A percentile compares a stretch with the other conserved stretches of the same genome.
Conservation (phyloP, 2,329 filamentous ascomycete species). For the Aspergillus calidoustus region DNA sequence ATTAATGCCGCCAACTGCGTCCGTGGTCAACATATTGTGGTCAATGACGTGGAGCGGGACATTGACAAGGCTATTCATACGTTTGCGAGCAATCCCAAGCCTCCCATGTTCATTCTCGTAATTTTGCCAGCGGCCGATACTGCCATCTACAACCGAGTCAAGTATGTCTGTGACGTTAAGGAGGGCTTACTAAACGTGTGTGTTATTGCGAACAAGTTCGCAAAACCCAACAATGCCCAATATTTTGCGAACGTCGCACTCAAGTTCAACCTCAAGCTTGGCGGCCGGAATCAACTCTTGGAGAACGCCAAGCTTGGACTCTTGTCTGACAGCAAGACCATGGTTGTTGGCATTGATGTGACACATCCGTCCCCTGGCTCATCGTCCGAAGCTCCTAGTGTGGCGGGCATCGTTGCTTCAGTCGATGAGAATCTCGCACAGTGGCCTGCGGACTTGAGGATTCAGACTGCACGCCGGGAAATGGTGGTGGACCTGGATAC, state of each 20-base stretch:
- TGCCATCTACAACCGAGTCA: constrained; percentile 7
- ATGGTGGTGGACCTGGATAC: constrained; percentile 66
- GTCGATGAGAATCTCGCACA: constrained; percentile 67
- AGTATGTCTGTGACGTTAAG: constrained; percentile 9
- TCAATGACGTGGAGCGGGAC: neutral
- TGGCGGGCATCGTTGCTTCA: constrained; percentile 79
- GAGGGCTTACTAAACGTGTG: constrained; percentile 6
- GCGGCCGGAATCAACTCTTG: constrained; percentile 73
- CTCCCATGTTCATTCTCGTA: neutral
- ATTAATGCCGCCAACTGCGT: neutral
- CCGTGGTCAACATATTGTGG: neutral
- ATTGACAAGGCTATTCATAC: neutral
- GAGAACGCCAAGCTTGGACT: constrained; percentile 56
- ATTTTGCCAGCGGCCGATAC: constrained; percentile 4
- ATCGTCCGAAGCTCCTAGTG: constrained; percentile 66
- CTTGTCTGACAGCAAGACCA: constrained; percentile 69
- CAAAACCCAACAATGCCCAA: constrained; percentile 2
- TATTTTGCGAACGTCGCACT: constrained; percentile 62
- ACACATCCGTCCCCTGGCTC: constrained; percentile 76
- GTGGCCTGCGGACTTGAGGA: constrained; percentile 26
- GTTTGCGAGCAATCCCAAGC: neutral
- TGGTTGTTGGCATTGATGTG: constrained; percentile 85
- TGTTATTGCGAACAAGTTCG: constrained; percentile 7
- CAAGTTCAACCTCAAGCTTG: constrained; percentile 80
- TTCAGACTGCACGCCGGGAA: constrained; percentile 57